Base-by-base conservation (phyloP, 768 basidiomycete genomes). In the Rhizopogon rudus region DNA sequence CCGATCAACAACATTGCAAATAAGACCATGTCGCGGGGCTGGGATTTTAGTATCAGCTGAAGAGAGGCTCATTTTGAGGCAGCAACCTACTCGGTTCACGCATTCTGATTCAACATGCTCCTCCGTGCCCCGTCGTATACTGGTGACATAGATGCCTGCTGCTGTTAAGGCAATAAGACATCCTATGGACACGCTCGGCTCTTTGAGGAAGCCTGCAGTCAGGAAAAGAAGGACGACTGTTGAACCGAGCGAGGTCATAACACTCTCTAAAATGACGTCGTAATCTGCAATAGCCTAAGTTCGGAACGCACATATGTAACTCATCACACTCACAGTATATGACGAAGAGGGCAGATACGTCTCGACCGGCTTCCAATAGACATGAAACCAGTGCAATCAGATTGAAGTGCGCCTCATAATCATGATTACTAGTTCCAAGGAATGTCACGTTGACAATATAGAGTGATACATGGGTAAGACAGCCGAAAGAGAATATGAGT, bases 241-340 rank as follows among this genome's bases (percentile, higher is more conserved):
- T 16, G 65, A 57, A 37, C 63, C 56, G 22, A 65, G 51, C 17
- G 62, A 57, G 40, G 58, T 55, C 25, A 66, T 40, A 17, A 69
- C 60, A 14, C 66, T 66, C 50, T 67, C 66, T 3, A 53, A 54
- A 31, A 65, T 56, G 17, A 69, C 65, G 51, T 66, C 68, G 50
- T 67, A 64, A 39, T 66, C 75, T 76, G 39, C 12, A 40, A n/a
- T 25, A 8, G 14, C 22, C 14, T 25, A 40, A 33, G n/a, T 10
- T 49, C 52, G 44, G 55, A 29, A 53, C n/a, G 12, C 16, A 53
- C 20, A 40, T 31, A 41, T 35, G 17, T 52, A 49, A 39, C 3
- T 20, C 44, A 28, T 2, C 28, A 20, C 29, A 62, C 69, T 60
- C 55, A 71, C 63, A 55, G 6, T 56, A 64, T 49, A 67, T 63